Evolutionary conservation across 2,329 filamentous ascomycete species (phyloP), one percentile per base, ranked within the genome.

Genomic region (Microdochium paspali): DNA sequence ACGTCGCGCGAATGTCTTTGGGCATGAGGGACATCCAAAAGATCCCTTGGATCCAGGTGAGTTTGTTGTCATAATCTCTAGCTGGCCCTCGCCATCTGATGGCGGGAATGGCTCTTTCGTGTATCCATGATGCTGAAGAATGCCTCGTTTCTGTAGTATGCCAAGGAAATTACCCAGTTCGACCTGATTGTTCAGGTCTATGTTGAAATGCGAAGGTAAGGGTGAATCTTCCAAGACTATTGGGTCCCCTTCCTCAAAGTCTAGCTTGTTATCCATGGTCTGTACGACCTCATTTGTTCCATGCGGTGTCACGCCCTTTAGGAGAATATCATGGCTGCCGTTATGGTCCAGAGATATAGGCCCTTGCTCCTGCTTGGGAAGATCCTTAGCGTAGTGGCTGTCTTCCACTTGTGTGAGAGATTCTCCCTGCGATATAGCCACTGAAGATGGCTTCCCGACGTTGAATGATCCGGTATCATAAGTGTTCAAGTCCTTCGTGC

Each of bases 1-100:
- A 25, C 57, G 71, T 30, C 78, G 69, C 3, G 51, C 54, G 47
- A 74, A 80, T 1, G 47, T 51, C 54, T 79, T 81, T 3, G 26
- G 4, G 47, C 78, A 82, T 0, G 56, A 47, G 0, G 52, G 18
- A 49, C 75, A 78, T 9, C 35, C 35, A 40, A 21, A 40, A 18
- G 18, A 40, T 12, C 7, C 6, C 18, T 40, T 40, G 10, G 35
- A 40, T 3, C 18, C 35, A 40, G 35, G 3, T 21, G 35, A 5
- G 18, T 20, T 6, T 20, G 18, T 7, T 20, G 18, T 20, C 4
- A 18, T 4, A 21, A 12, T n/a, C 18, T 21, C 32, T 2, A 30
- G 18, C 23, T 61, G 56, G 9, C 32, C 24, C 20, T 54, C 53
- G 10, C 50, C 28, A 15, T 46, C 44, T 9, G 53, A 50, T 42